These are phyloP conservation scores for Salisapilia sapeloensis DNA, from an alignment of 352 stramenopile genomes.

Conservation along the genomic window DNA sequence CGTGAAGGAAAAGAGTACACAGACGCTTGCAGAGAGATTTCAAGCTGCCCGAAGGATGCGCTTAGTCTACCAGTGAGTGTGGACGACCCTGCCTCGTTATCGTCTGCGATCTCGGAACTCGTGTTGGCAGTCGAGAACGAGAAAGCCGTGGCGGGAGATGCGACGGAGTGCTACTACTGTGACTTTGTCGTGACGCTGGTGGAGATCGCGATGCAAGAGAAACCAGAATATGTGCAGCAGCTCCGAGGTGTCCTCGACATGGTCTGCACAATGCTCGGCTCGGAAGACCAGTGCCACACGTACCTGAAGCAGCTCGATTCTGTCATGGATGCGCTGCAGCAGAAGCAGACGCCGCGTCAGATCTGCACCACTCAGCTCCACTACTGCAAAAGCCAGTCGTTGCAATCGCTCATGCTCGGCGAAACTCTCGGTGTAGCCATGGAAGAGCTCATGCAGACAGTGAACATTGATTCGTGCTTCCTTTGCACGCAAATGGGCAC, in stretches of 20 bases:
- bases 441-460: conserved; percentile 13
- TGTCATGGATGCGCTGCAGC: conserved; percentile 39
- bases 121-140: no score
- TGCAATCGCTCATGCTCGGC: background rate
- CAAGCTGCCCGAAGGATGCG: no score
- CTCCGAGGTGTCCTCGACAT: conserved; percentile 52
- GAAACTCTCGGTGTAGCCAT: background rate
- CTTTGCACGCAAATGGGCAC: conserved; percentile 52
- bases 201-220: conserved; percentile 38
- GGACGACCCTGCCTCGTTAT: background rate
- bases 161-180: conserved; percentile 42
- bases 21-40: no score
- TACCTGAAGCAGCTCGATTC: conserved; percentile 54
- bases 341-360: conserved; percentile 39
- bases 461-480: conserved; percentile 40
- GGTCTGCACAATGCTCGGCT: conserved; percentile 50
- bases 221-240: conserved; percentile 26
- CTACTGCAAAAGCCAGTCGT: conserved; percentile 1
- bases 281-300: conserved; percentile 37
- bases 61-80: conserved; percentile 1
- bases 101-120: no score
- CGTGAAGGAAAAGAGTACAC: conserved; percentile 31
- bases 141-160: conserved; percentile 3
- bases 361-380: conserved; percentile 23
- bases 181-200: conserved; percentile 41